Conservation (phyloP, 2,329 filamentous ascomycete species). For the Teratosphaeria viscida region DNA sequence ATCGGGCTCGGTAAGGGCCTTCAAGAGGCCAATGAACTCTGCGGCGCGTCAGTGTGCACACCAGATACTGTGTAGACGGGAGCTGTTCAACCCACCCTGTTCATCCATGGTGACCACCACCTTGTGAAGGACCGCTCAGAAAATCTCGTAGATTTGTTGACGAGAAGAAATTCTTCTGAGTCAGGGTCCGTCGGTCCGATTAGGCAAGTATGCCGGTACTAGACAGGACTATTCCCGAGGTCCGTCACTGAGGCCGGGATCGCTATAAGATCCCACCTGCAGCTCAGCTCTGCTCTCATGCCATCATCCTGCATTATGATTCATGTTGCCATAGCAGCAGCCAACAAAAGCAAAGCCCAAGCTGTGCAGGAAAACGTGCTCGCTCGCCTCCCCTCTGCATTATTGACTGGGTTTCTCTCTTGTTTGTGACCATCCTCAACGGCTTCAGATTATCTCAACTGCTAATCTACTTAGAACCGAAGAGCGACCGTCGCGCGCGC, state of each 20-base stretch:
- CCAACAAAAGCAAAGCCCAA: background rate
- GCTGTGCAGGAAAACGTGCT: background rate
- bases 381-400: background rate
- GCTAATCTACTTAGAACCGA: background rate
- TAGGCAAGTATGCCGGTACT: background rate
- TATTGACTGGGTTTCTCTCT: background rate
- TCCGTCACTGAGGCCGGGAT: too few species aligned
- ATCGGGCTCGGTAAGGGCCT: constrained; percentile 80
- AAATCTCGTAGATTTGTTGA: background rate
- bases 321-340: too few species aligned
- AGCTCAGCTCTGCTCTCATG: background rate
- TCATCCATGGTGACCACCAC: background rate
- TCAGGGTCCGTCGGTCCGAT: background rate
- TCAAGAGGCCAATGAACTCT: constrained; percentile 74
- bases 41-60: constrained; percentile 59
- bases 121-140: background rate
- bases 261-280: background rate
- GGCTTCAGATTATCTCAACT: background rate
- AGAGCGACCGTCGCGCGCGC: background rate
- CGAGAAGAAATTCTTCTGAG: background rate
- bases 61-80: background rate
- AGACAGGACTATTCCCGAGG: too few species aligned
- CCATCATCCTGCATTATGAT: background rate
- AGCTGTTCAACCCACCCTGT: background rate
- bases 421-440: background rate